Conservation (phyloP, 1,284 basidiomycete genomes). For the Cryptococcus maquisensis region DNA sequence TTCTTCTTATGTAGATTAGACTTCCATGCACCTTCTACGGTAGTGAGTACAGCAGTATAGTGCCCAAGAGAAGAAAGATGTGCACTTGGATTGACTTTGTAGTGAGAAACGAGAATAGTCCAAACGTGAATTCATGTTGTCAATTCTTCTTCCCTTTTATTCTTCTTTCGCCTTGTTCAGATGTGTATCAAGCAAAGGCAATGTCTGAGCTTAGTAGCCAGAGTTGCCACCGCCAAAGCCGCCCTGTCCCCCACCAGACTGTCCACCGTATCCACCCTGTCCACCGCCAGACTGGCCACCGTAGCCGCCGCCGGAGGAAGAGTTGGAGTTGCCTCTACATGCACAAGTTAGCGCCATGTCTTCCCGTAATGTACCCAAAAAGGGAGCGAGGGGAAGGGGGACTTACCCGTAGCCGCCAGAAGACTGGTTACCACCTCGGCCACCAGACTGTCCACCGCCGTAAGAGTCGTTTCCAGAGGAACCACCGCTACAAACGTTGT, state of each 20-base stretch:
- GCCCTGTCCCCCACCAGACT: not conserved
- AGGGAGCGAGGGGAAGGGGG: not conserved
- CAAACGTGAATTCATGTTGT: not conserved
- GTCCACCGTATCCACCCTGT: not conserved
- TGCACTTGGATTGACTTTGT: too few species aligned
- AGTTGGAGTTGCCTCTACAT: not conserved
- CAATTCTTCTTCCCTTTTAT: not conserved
- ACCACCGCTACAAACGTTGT: too few species aligned
- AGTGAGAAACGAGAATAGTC: too few species aligned
- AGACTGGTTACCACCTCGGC: not conserved
- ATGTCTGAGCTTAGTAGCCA: too few species aligned
- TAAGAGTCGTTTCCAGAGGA: constrained; percentile 1
- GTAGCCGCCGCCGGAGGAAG: not conserved
- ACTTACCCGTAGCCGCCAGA: not conserved
- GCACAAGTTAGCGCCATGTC: not conserved
- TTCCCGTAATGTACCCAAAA: not conserved
- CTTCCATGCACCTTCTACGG: too few species aligned
- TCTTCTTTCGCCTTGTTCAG: not conserved
- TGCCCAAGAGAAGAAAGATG: too few species aligned
- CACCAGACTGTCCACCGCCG: not conserved
- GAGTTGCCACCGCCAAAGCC: not conserved
- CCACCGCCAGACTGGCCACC: constrained; percentile 2
- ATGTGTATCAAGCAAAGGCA: not conserved
- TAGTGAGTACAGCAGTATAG: too few species aligned
- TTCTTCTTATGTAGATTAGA: too few species aligned